Evolutionary conservation across 805 yeast genomes (phyloP).

Genomic region (Pichia cabralensis): DNA sequence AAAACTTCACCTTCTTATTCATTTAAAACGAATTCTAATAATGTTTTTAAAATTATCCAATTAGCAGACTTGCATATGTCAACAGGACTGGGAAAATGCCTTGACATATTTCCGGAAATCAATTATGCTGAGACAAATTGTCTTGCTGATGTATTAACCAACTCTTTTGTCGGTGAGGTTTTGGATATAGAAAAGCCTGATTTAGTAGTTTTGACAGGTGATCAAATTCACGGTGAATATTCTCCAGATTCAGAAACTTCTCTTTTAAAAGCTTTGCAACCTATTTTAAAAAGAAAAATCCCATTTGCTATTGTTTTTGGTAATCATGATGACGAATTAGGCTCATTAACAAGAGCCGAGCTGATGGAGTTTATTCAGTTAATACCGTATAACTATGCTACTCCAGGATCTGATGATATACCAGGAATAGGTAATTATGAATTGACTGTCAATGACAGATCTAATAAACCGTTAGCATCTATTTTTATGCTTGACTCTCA

Average conservation of each 20-base stretch:
- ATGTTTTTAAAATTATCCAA: constrained; percentile 70
- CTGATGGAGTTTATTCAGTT: constrained; percentile 45
- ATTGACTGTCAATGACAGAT: constrained; percentile 32
- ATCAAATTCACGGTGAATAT: constrained; percentile 74
- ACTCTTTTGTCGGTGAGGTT: constrained; percentile 47
- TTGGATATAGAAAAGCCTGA: constrained; percentile 76
- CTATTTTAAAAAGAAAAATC: constrained; percentile 51
- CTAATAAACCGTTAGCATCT: constrained; percentile 30
- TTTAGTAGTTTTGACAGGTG: constrained; percentile 81
- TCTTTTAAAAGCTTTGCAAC: constrained; percentile 62
- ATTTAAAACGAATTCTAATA: constrained; percentile 35
- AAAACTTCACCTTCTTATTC: constrained; percentile 20
- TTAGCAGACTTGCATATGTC: constrained; percentile 87
- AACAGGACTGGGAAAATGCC: constrained; percentile 73
- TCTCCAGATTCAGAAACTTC: constrained; percentile 79
- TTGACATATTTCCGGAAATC: constrained; percentile 52
- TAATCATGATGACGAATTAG: constrained; percentile 93
- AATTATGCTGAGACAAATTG: constrained; percentile 39
- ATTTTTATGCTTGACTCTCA: constrained; percentile 81
- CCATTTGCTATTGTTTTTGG: constrained; percentile 88
- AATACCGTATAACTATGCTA: constrained; percentile 62
- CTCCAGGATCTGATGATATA: constrained; percentile 53
- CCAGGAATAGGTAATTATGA: constrained; percentile 82
- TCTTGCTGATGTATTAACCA: constrained; percentile 69
- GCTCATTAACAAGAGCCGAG: constrained; percentile 49